phyloP scores from a whole-genome alignment of 495 filamentous ascomycete genomes.

The Filosporella fistucella region DNA sequence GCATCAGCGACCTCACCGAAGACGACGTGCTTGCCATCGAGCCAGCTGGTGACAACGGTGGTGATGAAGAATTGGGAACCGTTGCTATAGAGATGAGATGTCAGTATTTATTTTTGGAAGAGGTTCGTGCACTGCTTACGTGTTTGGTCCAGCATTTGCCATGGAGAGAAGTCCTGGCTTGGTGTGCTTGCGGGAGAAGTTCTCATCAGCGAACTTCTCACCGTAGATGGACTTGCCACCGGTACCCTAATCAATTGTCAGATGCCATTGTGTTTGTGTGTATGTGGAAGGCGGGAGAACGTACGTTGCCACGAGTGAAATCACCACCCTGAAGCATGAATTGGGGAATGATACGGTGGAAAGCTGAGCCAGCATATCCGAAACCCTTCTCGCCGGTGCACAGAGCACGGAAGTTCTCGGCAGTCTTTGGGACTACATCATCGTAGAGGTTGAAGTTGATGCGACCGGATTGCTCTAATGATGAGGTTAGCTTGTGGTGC shows the following conservation, averaged over 20 bases:
- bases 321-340: conserved; percentile 99
- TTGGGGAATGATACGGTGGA: conserved; percentile 92
- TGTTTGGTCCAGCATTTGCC: conserved; percentile 80
- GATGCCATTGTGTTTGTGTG: conserved; percentile 6
- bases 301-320: conserved; percentile 92
- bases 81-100: conserved; percentile 46
- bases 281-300: conserved; percentile 22
- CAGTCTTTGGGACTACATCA: conserved; percentile 81
- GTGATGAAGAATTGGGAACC: conserved; percentile 80
- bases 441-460: conserved; percentile 92
- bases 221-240: conserved; percentile 87
- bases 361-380: conserved; percentile 45
- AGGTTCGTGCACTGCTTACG: conserved; percentile 41
- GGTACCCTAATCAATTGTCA: conserved; percentile 53
- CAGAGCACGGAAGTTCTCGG: conserved; percentile 90
- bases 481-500: conserved; percentile 17
- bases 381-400: conserved; percentile 91
- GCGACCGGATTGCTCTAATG: conserved; percentile 66
- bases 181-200: conserved; percentile 63
- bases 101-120: conserved; percentile 15
- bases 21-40: conserved; percentile 77
- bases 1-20: conserved; percentile 72
- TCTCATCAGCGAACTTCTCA: conserved; percentile 81
- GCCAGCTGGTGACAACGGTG: conserved; percentile 65
- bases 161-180: conserved; percentile 67